These are phyloP conservation scores for Tylopilus felleus DNA, from an alignment of 768 basidiomycete genomes.

Conservation along the genomic window DNA sequence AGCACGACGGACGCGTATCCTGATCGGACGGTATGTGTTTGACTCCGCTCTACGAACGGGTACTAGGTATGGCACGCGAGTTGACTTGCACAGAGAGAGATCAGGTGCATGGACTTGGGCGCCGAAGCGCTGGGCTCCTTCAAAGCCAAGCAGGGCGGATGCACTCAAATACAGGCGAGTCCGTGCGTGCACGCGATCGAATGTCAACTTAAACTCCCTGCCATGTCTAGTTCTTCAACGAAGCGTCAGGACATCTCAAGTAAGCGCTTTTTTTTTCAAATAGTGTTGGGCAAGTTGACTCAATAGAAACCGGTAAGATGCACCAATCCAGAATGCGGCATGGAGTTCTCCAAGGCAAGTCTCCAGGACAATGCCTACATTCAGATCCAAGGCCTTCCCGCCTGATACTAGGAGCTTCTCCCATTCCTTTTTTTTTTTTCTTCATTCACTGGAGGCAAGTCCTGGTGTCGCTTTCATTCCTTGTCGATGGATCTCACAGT, in stretches of 20 bases:
- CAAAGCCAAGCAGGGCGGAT: conserved; percentile 39
- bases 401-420: conserved; percentile 21
- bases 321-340: conserved; percentile 40
- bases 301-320: conserved; percentile 19
- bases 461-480: conserved; percentile 19
- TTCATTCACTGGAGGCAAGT: conserved; percentile 12
- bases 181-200: neutral
- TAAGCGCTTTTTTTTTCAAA: conserved; percentile 22
- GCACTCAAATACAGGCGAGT: conserved; percentile 41
- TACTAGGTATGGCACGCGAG: neutral
- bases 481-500: conserved; percentile 22
- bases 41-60: neutral
- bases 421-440: neutral
- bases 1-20: conserved; percentile 34
- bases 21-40: conserved; percentile 31
- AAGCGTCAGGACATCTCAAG: conserved; percentile 35
- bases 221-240: conserved; percentile 37
- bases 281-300: conserved; percentile 9
- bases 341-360: conserved; percentile 40
- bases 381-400: conserved; percentile 38
- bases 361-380: conserved; percentile 41
- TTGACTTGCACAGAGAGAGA: conserved; percentile 35
- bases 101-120: conserved; percentile 43
- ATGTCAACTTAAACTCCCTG: neutral
- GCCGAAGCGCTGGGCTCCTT: conserved; percentile 39